Evolutionary conservation across 192 early-diverging fungal species (phyloP).

Genomic region (Coemansia sp.): DNA sequence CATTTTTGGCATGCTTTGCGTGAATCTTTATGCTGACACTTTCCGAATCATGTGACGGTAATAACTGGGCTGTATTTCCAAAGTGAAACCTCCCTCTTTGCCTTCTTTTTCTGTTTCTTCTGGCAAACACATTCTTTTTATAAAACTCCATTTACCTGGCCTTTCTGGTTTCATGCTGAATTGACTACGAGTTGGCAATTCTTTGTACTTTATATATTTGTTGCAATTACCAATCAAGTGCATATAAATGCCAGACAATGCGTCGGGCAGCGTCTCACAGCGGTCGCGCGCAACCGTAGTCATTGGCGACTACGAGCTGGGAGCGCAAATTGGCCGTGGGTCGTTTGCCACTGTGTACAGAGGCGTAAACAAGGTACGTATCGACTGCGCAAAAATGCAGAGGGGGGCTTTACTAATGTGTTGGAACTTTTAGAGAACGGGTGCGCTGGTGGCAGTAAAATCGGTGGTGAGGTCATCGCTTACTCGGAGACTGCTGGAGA

Average conservation of each 20-base stretch:
- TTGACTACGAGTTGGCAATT: not conserved
- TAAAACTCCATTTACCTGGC: not conserved
- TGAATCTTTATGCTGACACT: no score
- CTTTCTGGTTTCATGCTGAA: constrained; percentile 13
- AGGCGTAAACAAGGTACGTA: constrained; percentile 66
- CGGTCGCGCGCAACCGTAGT: constrained; percentile 52
- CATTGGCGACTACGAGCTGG: constrained; percentile 78
- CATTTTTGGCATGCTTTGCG: no score
- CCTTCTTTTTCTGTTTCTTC: not conserved
- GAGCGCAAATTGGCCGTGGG: constrained; percentile 86
- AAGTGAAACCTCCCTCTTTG: not conserved
- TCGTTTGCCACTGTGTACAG: constrained; percentile 96
- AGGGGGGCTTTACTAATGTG: not conserved
- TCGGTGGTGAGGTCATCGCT: constrained; percentile 85
- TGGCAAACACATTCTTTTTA: not conserved
- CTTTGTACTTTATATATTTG: not conserved
- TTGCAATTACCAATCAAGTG: not conserved
- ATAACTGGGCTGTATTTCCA: no score
- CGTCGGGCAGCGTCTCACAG: constrained; percentile 20
- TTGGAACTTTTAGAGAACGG: constrained; percentile 49
- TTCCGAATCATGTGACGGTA: no score
- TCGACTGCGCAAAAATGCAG: not conserved
- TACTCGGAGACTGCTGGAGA: constrained; percentile 87
- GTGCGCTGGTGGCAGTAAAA: constrained; percentile 82
- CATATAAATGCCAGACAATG: constrained; percentile 43